Evolutionary conservation across 139 green algal genomes (phyloP), one percentile per base, ranked within the genome.

Genomic region (Chlamydomonas incerta): DNA sequence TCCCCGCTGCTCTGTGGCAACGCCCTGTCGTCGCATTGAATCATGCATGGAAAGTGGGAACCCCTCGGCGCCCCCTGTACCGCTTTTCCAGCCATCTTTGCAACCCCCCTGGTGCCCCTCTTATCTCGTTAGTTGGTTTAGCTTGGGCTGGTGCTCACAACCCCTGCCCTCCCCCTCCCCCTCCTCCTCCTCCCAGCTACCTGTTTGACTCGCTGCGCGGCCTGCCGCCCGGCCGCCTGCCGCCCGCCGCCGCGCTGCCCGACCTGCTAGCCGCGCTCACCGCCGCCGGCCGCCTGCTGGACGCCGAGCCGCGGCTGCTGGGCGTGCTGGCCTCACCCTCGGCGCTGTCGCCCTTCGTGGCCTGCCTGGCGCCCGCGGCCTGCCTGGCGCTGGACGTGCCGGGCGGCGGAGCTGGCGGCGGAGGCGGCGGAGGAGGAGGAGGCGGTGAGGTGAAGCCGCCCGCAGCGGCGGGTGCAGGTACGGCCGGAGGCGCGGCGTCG

Each of bases 331-430:
- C 94, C 23, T 93, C 91, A 14, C 80, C 82, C 0, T 87, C 91
- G 20, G 93, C 95, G 0, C 66, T 98, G 18, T 90, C 92, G 18
- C 95, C 96, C 0, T 79, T 98, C n/a, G 84, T 96, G 21, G 89
- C 90, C 20, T 94, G 90, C 76, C 87, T 98, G 50, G 87, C 75
- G 83, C 88, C 91, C 63, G 85, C 84, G 21, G 74, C 85, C 47
- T 62, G 46, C 46, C 23, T 21, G 57, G 74, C 34, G 18, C 37
- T 73, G 58, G 15, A 71, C 3, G 31, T 2, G 13, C 17, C 18
- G 62, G 18, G 33, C 37, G 76, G 50, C 75, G 72, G 72, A 63
- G 41, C 62, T 77, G 37, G 68, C 50, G 34, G 87, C 31, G 6
- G 52, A 33, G 31, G 58, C 21, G 52, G 57, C n/a, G 29, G 79